These are phyloP conservation scores for Corylus heterophylla DNA, from an alignment of 306 rosid species.

Conservation along the genomic window DNA sequence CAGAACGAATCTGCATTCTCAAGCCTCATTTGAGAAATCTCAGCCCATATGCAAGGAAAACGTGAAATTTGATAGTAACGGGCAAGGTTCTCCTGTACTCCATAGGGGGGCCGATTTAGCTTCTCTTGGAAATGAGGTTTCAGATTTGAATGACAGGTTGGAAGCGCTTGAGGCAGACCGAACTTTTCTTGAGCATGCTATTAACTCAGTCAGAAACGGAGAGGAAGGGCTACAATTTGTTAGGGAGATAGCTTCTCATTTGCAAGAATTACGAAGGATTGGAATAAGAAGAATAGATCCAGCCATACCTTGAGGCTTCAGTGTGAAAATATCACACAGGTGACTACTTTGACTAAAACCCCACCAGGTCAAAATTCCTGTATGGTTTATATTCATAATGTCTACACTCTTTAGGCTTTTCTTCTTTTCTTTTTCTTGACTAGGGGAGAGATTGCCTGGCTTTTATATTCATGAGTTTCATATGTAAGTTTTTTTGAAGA, in stretches of 20 bases:
- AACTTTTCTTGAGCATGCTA: conserved; percentile 59
- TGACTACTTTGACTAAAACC: conserved; percentile 32
- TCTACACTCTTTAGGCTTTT: conserved; percentile 1
- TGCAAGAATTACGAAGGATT: conserved; percentile 60
- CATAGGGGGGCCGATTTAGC: conserved; percentile 33
- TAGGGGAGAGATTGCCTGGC: neutral
- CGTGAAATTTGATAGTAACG: conserved; percentile 30
- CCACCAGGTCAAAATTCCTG: conserved; percentile 3
- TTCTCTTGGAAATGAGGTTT: conserved; percentile 38
- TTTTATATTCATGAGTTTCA: neutral
- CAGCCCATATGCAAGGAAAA: conserved; percentile 31
- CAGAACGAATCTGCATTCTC: conserved; percentile 17
- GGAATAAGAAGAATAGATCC: conserved; percentile 44
- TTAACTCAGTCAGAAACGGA: conserved; percentile 54
- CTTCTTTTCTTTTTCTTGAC: neutral
- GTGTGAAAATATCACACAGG: conserved; percentile 33
- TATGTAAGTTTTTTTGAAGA: neutral
- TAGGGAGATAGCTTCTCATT: conserved; percentile 68
- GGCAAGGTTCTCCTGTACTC: conserved; percentile 25
- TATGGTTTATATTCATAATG: neutral
- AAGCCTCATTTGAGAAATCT: conserved; percentile 34
- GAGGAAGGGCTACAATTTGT: conserved; percentile 68
- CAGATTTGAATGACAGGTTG: conserved; percentile 54
- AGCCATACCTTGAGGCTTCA: conserved; percentile 38
- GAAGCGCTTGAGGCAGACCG: conserved; percentile 65